Conservation (phyloP, 2,329 filamentous ascomycete genomes). For the Elsinoe perseae region DNA sequence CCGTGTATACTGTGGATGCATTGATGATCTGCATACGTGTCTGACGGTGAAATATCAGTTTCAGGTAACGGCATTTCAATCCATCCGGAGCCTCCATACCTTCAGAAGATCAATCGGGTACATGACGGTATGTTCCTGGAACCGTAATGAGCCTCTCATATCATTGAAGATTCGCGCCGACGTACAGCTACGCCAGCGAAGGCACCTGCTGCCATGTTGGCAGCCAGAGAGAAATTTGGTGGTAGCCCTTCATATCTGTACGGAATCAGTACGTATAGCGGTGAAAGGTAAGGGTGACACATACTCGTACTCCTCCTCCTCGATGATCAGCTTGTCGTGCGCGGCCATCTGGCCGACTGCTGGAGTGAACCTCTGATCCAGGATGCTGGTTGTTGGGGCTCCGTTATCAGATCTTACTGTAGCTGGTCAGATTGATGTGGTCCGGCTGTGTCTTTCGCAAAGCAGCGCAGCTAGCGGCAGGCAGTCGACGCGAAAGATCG, state of each 20-base stretch:
- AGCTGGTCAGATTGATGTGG: not conserved
- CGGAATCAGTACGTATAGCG: constrained; percentile 9
- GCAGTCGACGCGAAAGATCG: not conserved
- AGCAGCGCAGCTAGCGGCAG: not conserved
- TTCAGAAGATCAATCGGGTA: constrained; percentile 97
- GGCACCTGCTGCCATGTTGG: constrained; percentile 93
- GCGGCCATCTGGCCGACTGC: constrained; percentile 24
- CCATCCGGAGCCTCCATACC: constrained; percentile 48
- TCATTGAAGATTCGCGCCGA: constrained; percentile 15
- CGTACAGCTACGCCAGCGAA: constrained; percentile 92
- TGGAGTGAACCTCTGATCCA: constrained; percentile 18
- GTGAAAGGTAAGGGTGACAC: constrained; percentile 18
- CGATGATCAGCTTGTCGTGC: constrained; percentile 28
- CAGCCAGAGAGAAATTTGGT: constrained; percentile 83
- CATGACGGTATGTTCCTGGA: constrained; percentile 95
- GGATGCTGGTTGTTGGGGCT: constrained; percentile 2
- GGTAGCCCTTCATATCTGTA: constrained; percentile 82
- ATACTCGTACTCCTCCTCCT: constrained; percentile 33
- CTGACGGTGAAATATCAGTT: constrained; percentile 40
- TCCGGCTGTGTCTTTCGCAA: not conserved
- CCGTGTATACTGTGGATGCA: constrained; percentile 75
- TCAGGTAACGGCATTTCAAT: constrained; percentile 1
- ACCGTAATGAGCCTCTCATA: not conserved
- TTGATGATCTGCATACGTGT: constrained; percentile 97
- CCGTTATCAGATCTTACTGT: constrained; percentile 1